A percentile compares a stretch with the other conserved stretches of the same genome.
These are phyloP conservation scores for Penicillium nordicum DNA, from an alignment of 2,329 filamentous ascomycete genomes.

Conservation along the genomic window DNA sequence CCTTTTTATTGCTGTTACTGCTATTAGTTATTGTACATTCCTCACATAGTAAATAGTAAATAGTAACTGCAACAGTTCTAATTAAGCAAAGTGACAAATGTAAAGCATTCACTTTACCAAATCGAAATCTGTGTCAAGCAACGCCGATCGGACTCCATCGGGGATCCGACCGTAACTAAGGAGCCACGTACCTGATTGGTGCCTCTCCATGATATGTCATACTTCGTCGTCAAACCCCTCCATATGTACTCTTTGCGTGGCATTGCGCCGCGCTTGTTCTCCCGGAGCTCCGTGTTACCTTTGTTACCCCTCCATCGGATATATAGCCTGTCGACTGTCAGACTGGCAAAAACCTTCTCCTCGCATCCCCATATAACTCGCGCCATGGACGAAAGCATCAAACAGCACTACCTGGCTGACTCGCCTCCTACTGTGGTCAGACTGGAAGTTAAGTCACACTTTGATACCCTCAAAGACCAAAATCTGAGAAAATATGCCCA, in stretches of 20 bases:
- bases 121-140: background rate
- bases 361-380: conserved; percentile 7
- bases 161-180: conserved; percentile 1
- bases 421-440: conserved; percentile 83
- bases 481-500: conserved; percentile 87
- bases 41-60: background rate
- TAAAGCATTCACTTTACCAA: background rate
- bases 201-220: conserved; percentile 18
- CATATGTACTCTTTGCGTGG: conserved; percentile 22
- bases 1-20: conserved; percentile 1
- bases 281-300: conserved; percentile 19
- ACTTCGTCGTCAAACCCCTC: conserved; percentile 7
- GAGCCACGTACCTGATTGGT: conserved; percentile 18
- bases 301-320: conserved; percentile 16
- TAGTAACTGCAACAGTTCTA: conserved; percentile 2
- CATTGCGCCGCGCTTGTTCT: conserved; percentile 17
- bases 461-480: conserved; percentile 57
- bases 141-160: conserved; percentile 6
- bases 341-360: conserved; percentile 14
- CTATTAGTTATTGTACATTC: background rate
- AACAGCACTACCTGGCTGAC: conserved; percentile 79
- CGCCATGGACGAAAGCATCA: conserved; percentile 41
- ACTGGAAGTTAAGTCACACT: conserved; percentile 89
- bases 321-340: conserved; percentile 4
- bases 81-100: background rate